Conservation (phyloP, 1,139 yeast species). For the Candida pseudoviswanathii region DNA sequence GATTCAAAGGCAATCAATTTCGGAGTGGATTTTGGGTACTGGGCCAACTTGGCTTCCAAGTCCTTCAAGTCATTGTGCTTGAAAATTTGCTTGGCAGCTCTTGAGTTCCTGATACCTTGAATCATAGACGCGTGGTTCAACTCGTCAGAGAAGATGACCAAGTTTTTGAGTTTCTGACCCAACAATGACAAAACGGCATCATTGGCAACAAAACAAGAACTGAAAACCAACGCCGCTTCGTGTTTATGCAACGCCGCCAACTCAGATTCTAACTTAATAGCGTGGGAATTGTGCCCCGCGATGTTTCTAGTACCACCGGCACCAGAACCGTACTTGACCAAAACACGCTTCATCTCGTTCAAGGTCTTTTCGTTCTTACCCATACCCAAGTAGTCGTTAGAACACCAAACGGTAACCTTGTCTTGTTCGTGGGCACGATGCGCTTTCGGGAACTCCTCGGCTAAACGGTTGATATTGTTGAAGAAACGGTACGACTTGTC, state of each 20-base stretch:
- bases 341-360: constrained; percentile 73
- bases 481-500: constrained; percentile 95
- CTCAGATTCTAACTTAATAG: constrained; percentile 82
- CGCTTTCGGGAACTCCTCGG: constrained; percentile 90
- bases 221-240: constrained; percentile 91
- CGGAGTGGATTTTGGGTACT: constrained; percentile 82
- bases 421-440: constrained; percentile 75
- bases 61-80: constrained; percentile 87
- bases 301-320: constrained; percentile 99
- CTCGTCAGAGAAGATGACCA: constrained; percentile 91
- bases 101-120: constrained; percentile 89
- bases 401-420: constrained; percentile 97
- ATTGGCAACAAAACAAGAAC: constrained; percentile 95
- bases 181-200: constrained; percentile 93
- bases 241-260: constrained; percentile 90
- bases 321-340: constrained; percentile 94
- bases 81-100: constrained; percentile 85
- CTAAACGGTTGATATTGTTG: constrained; percentile 95
- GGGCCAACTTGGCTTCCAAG: constrained; percentile 74
- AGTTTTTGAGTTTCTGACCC: constrained; percentile 86
- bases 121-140: constrained; percentile 98
- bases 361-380: constrained; percentile 77
- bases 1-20: constrained; percentile 96
- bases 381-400: constrained; percentile 96
- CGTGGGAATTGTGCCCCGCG: constrained; percentile 94